A percentile compares a stretch with the other conserved stretches of the same genome.
Evolutionary conservation across 805 yeast genomes (phyloP).

Genomic region (Zygotorulaspora sp.): DNA sequence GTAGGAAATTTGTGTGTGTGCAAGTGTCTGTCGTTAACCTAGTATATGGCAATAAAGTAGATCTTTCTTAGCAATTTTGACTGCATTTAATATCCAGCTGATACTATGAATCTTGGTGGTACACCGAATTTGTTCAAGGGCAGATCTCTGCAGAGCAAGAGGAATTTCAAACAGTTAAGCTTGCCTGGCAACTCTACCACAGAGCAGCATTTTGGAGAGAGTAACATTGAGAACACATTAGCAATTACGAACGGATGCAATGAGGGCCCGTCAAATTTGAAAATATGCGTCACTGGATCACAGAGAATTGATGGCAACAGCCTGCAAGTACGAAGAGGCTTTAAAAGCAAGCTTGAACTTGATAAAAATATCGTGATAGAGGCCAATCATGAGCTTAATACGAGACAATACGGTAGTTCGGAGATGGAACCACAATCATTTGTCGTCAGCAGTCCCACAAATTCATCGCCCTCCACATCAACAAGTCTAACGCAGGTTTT

Average conservation of each 20-base stretch:
- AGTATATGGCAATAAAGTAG: background rate
- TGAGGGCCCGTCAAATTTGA: slow-evolving; percentile 7
- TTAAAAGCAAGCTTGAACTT: slow-evolving; percentile 19
- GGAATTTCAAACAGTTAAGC: slow-evolving; percentile 55
- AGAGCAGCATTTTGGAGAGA: background rate
- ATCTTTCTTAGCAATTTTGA: background rate
- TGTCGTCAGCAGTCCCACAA: slow-evolving; percentile 17
- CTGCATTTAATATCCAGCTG: background rate
- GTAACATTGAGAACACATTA: background rate
- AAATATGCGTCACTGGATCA: slow-evolving; percentile 4
- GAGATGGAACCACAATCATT: slow-evolving; percentile 13
- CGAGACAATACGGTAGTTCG: slow-evolving; percentile 2
- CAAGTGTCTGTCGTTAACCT: too few relatives aligned
- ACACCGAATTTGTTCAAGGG: slow-evolving; percentile 32
- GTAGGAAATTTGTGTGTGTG: too few relatives aligned
- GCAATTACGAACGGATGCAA: background rate
- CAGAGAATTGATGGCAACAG: slow-evolving; percentile 9
- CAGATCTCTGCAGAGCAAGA: slow-evolving; percentile 46
- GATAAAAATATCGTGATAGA: slow-evolving; percentile 9
- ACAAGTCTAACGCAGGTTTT: slow-evolving; percentile 16
- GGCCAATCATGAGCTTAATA: slow-evolving; percentile 1
- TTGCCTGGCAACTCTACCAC: slow-evolving; percentile 24
- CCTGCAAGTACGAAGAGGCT: slow-evolving; percentile 22
- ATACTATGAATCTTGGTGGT: slow-evolving; percentile 10
- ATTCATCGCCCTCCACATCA: slow-evolving; percentile 16